Evolutionary conservation across 2,329 filamentous ascomycete genomes (phyloP), one percentile per base, ranked within the genome.

Genomic region (Ilyonectria robusta): DNA sequence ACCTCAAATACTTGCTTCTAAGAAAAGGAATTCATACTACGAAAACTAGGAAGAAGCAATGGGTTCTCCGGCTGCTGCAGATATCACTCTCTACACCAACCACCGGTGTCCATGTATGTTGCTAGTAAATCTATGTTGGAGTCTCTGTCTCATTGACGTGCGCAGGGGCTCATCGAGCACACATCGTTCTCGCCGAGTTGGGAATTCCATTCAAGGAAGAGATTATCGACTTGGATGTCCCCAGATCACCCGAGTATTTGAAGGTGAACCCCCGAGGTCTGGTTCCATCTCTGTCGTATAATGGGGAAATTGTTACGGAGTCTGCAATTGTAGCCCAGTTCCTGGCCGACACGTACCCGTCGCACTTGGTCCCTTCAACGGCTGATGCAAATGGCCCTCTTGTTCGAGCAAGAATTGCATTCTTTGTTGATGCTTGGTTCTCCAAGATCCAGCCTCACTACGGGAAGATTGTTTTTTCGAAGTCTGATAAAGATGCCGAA

Each of bases 181-280:
- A 94, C 73, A 93, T 94, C 66, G 87, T 87, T 6, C 85, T 94
- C 29, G 85, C 87, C 33, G 92, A 94, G 76, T 86, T 92, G 13
- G 85, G 85, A 11, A 76, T 94, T 33, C 84, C 88, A 0, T 93
- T 89, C 74, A 89, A 93, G 64, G 90, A 94, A 71, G 89, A 93
- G 67, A 88, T 89, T 64, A 92, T 97, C 73, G 92, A 95, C 78
- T 85, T 96, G 53, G 80, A 82, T 72, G 86, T 81, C 10, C 93
- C 93, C 0, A 89, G 93, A 10, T 89, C 91, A 31, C 84, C 88
- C 42, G 93, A 91, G 84, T 96, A 95, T 78, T 87, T 96, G 9
- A 84, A 91, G 58, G 82, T 96, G 77, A 95, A 95, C 82, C 93
- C 93, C 71, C 89, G 93, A 63, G 94, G 94, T 15, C 88, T 94